Evolutionary conservation across 108 stramenopile species (phyloP).

Genomic region (Skeletonema menzelii): DNA sequence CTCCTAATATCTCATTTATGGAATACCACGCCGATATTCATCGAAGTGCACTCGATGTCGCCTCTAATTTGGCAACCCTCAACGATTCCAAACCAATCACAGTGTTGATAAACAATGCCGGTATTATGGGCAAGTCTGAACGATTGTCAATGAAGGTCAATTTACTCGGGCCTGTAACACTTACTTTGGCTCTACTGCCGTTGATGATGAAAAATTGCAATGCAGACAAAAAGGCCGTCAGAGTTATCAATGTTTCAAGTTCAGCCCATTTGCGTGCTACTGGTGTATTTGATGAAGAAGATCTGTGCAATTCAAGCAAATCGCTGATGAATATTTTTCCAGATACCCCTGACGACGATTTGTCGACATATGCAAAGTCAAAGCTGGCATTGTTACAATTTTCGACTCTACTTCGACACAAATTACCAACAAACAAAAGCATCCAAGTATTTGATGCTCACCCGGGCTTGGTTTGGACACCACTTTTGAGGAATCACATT

Average conservation of each 20-base stretch:
- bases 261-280: slow-evolving; percentile 50
- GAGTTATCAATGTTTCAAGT: slow-evolving; percentile 42
- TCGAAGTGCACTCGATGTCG: slow-evolving; percentile 30
- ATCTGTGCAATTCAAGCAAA: background rate
- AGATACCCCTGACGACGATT: slow-evolving; percentile 25
- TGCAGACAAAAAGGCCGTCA: background rate
- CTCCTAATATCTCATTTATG: slow-evolving; percentile 31
- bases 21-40: slow-evolving; percentile 43
- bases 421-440: slow-evolving; percentile 1
- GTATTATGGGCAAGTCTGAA: slow-evolving; percentile 46
- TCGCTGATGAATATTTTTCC: slow-evolving; percentile 28
- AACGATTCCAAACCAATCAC: background rate
- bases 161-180: slow-evolving; percentile 30
- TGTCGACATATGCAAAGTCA: slow-evolving; percentile 34
- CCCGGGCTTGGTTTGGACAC: slow-evolving; percentile 51
- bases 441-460: slow-evolving; percentile 37
- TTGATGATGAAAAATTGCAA: slow-evolving; percentile 14
- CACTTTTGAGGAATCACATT: slow-evolving; percentile 38
- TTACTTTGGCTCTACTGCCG: slow-evolving; percentile 37
- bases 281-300: slow-evolving; percentile 30
- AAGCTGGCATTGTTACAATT: slow-evolving; percentile 46
- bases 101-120: slow-evolving; percentile 43
- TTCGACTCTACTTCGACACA: slow-evolving; percentile 32
- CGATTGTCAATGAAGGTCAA: slow-evolving; percentile 42
- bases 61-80: slow-evolving; percentile 9